These are phyloP conservation scores for Nelumbo lutea DNA, from an alignment of 164 flowering plant genomes.

Conservation along the genomic window DNA sequence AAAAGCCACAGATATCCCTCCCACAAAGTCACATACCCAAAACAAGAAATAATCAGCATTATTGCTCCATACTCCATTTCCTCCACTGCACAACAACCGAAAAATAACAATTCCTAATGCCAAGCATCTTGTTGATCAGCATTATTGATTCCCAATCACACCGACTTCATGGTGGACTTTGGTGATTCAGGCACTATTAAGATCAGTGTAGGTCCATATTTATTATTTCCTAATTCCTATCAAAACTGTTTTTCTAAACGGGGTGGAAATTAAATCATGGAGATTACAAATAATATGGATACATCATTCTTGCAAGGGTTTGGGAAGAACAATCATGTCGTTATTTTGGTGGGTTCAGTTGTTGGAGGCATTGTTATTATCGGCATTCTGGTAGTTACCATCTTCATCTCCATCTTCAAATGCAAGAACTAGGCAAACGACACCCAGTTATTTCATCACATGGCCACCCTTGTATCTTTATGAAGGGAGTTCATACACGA, in stretches of 20 bases:
- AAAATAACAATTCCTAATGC: neutral
- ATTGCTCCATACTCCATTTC: conserved; percentile 41
- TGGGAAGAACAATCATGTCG: conserved; percentile 3
- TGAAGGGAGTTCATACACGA: conserved; percentile 21
- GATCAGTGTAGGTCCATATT: conserved; percentile 25
- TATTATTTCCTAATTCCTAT: neutral
- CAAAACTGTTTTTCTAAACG: conserved; percentile 34
- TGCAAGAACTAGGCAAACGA: conserved; percentile 10
- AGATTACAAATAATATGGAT: conserved; percentile 16
- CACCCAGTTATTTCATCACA: conserved; percentile 5
- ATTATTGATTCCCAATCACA: conserved; percentile 20
- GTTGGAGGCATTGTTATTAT: conserved; percentile 17
- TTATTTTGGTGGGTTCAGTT: conserved; percentile 15
- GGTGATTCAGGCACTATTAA: conserved; percentile 33
- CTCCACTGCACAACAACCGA: conserved; percentile 33
- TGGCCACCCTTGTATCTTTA: conserved; percentile 3
- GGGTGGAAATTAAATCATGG: conserved; percentile 44
- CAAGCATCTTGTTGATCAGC: neutral
- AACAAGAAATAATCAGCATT: conserved; percentile 3
- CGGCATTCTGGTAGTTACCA: neutral
- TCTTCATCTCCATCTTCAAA: conserved; percentile 6
- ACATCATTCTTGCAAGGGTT: neutral
- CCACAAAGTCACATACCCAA: neutral
- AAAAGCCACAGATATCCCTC: conserved; percentile 7
- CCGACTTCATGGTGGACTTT: conserved; percentile 33